Evolutionary conservation across 202 grass and related monocot species (phyloP).

Genomic region (Setaria italica): DNA sequence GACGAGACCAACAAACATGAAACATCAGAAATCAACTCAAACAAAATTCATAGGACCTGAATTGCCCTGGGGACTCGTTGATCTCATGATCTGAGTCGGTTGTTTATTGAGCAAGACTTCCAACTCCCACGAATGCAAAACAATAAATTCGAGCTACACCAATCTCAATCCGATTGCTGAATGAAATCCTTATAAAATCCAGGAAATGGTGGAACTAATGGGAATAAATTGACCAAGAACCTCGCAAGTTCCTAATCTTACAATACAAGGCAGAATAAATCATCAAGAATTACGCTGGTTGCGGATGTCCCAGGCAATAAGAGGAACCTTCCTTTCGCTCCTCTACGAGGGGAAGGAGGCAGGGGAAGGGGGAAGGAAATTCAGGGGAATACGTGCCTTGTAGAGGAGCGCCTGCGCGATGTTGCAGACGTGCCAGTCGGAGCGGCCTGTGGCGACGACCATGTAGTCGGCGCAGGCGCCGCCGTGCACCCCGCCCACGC

Average conservation of each 20-base stretch:
- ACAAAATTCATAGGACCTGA: not conserved
- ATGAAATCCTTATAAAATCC: not conserved
- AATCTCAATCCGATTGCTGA: not conserved
- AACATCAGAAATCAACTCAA: too few relatives aligned
- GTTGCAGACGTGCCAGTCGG: conserved; percentile 92
- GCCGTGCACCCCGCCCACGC: conserved; percentile 56
- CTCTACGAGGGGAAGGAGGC: not conserved
- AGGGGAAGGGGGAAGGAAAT: too few relatives aligned
- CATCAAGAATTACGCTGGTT: not conserved
- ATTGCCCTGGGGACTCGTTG: not conserved
- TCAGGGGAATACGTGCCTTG: conserved; percentile 54
- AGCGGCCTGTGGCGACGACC: conserved; percentile 82
- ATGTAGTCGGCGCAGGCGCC: conserved; percentile 87
- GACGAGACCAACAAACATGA: not conserved
- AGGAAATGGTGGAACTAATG: not conserved
- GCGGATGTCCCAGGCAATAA: too few relatives aligned
- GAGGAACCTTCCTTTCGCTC: not conserved
- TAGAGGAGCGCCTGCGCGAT: conserved; percentile 94
- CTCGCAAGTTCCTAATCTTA: not conserved
- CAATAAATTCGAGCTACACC: not conserved
- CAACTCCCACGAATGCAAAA: not conserved
- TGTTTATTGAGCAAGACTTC: not conserved
- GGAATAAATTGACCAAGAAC: not conserved
- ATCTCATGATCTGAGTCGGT: not conserved
- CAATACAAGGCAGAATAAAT: not conserved